phyloP scores from a whole-genome alignment of 2,329 filamentous ascomycete genomes.

The Karstenula rhodostoma region DNA sequence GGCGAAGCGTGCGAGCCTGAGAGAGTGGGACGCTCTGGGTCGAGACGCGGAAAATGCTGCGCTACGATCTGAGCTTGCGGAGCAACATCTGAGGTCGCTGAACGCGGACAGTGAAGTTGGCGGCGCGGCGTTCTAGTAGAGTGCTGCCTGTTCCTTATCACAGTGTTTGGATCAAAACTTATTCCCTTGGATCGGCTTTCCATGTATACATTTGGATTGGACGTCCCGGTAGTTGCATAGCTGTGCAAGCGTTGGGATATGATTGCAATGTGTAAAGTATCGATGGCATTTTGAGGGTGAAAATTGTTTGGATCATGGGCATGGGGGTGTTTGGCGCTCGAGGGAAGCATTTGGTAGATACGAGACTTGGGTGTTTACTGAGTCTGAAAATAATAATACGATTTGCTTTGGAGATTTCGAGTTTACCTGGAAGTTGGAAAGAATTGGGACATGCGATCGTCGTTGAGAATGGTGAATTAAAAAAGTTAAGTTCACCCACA shows the following conservation, averaged over 20 bases:
- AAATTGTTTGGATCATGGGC: constrained; percentile 15
- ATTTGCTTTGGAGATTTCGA: background rate
- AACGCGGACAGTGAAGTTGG: constrained; percentile 51
- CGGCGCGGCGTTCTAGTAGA: constrained; percentile 45
- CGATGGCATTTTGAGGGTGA: constrained; percentile 13
- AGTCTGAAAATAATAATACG: background rate
- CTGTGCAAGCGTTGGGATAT: background rate
- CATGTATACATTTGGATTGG: constrained; percentile 13
- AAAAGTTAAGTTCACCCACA: too few species aligned
- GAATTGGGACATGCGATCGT: too few species aligned
- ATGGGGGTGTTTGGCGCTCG: constrained; percentile 3
- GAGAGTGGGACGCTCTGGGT: constrained; percentile 57
- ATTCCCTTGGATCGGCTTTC: background rate
- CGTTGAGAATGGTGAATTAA: too few species aligned
- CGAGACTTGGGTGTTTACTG: background rate
- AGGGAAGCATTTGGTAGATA: constrained; percentile 1
- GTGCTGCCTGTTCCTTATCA: background rate
- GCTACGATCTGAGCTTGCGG: constrained; percentile 56
- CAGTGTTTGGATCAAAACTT: background rate
- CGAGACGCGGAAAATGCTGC: constrained; percentile 55
- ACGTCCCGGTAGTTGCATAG: background rate
- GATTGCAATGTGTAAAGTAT: constrained; percentile 19
- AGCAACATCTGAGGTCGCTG: constrained; percentile 53
- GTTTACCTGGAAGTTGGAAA: too few species aligned
- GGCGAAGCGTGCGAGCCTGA: constrained; percentile 51